phyloP scores from a whole-genome alignment of 1,284 basidiomycete genomes.

The Ceratobasidium sp. region DNA sequence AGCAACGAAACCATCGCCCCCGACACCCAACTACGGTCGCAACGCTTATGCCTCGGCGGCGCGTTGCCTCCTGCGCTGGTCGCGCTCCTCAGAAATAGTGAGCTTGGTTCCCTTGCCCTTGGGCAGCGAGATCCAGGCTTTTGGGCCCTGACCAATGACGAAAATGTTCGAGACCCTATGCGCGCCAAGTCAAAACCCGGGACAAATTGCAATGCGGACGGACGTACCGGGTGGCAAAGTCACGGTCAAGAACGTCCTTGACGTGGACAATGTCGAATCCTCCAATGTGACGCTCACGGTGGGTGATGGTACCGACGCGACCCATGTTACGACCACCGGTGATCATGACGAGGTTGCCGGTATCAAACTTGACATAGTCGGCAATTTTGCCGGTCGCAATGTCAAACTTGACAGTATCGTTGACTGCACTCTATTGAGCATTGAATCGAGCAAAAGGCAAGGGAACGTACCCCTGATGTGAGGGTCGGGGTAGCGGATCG shows the following conservation, averaged over 20 bases:
- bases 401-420: constrained; percentile 99
- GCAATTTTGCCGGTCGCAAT: constrained; percentile 91
- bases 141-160: constrained; percentile 93
- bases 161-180: constrained; percentile 94
- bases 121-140: constrained; percentile 97
- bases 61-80: constrained; percentile 48
- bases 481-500: constrained; percentile 99
- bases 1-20: constrained; percentile 21
- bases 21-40: not conserved
- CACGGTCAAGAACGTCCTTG: constrained; percentile 93
- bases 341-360: constrained; percentile 96
- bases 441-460: not conserved
- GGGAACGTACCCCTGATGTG: constrained; percentile 63
- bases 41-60: constrained; percentile 36
- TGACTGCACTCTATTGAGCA: constrained; percentile 58
- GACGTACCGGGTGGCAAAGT: constrained; percentile 91
- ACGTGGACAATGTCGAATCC: constrained; percentile 99
- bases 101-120: constrained; percentile 98
- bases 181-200: constrained; percentile 41
- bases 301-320: constrained; percentile 92
- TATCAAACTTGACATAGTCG: constrained; percentile 96
- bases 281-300: constrained; percentile 96
- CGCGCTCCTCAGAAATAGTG: constrained; percentile 85
- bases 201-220: not conserved
- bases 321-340: constrained; percentile 99